Evolutionary conservation across 257 asterid genomes (phyloP).

Genomic region (Solanum lycopersicoides): DNA sequence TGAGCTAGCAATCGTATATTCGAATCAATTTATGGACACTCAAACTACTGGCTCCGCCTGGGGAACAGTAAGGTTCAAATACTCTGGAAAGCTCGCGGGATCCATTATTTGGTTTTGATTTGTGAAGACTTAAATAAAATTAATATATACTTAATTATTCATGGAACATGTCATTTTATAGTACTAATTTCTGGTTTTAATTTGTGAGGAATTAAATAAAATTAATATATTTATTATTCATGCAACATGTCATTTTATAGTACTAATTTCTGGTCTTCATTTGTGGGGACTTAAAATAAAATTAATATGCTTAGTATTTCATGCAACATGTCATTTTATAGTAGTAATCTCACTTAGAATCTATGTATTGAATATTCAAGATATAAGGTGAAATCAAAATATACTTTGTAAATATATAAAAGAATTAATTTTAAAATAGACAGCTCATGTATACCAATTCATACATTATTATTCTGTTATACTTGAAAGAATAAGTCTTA

Average conservation of each 20-base stretch:
- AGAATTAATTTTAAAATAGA: too few species aligned
- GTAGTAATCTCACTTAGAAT: neutral
- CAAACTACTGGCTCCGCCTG: fast-evolving
- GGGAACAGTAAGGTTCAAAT: neutral
- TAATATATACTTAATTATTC: too few species aligned
- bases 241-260: neutral
- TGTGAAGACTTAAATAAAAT: neutral
- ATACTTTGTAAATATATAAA: too few species aligned
- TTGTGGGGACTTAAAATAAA: neutral
- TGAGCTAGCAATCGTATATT: fast-evolving
- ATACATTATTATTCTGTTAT: neutral
- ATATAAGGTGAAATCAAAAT: too few species aligned
- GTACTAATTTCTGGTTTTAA: too few species aligned
- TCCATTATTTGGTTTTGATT: neutral
- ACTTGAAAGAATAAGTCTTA: too few species aligned
- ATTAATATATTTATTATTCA: neutral
- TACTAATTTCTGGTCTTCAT: neutral
- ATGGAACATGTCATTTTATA: too few species aligned
- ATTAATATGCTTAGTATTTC: too few species aligned
- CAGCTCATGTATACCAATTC: neutral
- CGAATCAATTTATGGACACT: too few species aligned
- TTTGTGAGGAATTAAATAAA: too few species aligned
- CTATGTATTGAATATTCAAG: neutral
- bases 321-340: too few species aligned
- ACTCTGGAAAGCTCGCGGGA: neutral